Base-by-base conservation (phyloP, 805 yeast genomes). In the Kuraishia hungarica region DNA sequence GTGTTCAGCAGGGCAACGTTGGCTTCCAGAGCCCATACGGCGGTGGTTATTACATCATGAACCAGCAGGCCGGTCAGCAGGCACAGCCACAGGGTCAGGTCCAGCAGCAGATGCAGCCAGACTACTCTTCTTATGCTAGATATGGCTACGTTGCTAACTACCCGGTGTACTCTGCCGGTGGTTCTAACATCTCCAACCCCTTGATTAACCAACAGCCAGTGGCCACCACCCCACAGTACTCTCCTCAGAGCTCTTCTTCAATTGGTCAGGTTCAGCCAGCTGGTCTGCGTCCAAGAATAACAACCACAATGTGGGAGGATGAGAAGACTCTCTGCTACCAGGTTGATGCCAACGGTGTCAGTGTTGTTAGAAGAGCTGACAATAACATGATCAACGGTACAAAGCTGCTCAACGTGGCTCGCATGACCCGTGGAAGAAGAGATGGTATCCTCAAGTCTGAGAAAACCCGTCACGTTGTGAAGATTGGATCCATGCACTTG, bases 301-400 rank as follows among this genome's bases (percentile, higher is more conserved):
- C 88, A 51, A 84, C 89, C 23, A 83, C 87, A 13, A 82, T 83
- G 83, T 84, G 89, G 89, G 89, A 84, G 67, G 89, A 84, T 64
- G 89, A 84, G 62, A 82, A 81, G 61, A 84, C 89, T 1, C 71
- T 84, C 50, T 84, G 89, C 63, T 84, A 84, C 67, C 89, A 84
- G 66, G 89, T 84, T 52, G 89, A 84, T 57, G 84, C 86, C 52
- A 82, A 83, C 62, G 83, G 83, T 54, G 84, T 84, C 43, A 73
- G 83, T 1, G 88, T 84, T 39, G 87, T 83, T 28, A 71, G 89
- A 60, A 72, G 89, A 58, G 88, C 86, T 49, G 89, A 84, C 66
- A 84, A 83, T 62, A 83, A 84, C 66, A 82, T 84, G 83, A 83
- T 84, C 64, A 84, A 84, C 64, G 89, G 89, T 53, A 84, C 89